Conservation (phyloP, 106 monocot species). For the Phalaenopsis equestris region DNA sequence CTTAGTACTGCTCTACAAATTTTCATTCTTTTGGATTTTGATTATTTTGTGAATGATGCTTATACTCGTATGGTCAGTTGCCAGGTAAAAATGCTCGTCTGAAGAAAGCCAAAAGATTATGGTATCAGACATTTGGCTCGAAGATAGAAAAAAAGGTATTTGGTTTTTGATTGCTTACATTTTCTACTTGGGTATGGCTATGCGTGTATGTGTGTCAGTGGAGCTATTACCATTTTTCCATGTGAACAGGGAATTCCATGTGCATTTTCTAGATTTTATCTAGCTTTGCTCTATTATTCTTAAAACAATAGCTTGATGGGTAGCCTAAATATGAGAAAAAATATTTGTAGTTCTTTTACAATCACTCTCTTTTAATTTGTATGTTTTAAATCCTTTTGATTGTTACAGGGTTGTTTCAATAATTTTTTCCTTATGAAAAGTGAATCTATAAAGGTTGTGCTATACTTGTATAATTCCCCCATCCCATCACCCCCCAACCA, state of each 20-base stretch:
- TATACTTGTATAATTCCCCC: too few species aligned
- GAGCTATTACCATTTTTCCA: not conserved
- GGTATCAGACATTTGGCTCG: not conserved
- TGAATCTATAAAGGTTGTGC: too few species aligned
- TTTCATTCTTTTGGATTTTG: not conserved
- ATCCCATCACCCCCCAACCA: too few species aligned
- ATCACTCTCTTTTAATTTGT: not conserved
- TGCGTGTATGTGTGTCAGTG: not conserved
- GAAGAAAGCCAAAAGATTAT: slow-evolving; percentile 3
- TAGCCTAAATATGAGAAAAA: not conserved
- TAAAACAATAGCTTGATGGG: not conserved
- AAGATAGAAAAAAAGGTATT: slow-evolving; percentile 10
- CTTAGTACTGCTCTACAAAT: not conserved
- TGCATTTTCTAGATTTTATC: not conserved
- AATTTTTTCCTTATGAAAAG: too few species aligned
- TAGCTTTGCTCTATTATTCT: not conserved
- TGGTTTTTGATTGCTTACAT: not conserved
- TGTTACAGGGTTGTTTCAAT: too few species aligned
- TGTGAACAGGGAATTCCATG: not conserved
- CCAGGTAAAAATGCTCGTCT: not conserved
- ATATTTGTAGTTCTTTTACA: not conserved
- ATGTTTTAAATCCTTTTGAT: too few species aligned
- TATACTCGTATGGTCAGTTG: not conserved
- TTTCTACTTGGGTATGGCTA: not conserved
- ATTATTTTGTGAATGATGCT: not conserved